These are phyloP conservation scores for Beta macrorhiza DNA, from an alignment of 179 eudicot species.

Conservation along the genomic window DNA sequence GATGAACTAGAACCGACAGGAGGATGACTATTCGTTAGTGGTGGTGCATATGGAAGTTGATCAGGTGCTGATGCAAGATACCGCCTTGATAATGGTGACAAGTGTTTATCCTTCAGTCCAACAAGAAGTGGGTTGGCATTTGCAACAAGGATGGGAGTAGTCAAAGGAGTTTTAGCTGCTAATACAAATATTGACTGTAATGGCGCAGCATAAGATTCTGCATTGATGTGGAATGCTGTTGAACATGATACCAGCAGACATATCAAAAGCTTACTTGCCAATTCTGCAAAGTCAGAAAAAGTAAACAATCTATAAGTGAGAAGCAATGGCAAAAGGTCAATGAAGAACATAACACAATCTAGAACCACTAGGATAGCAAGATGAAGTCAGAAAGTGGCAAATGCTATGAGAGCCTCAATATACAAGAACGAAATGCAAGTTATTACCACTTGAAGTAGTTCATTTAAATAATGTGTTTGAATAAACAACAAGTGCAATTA, in stretches of 20 bases:
- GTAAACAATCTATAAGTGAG: background rate
- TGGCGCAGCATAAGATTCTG: conserved; percentile 17
- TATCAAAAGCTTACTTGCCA: conserved; percentile 35
- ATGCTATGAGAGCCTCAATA: background rate
- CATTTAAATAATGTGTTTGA: background rate
- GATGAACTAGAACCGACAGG: conserved; percentile 48
- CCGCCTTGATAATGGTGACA: conserved; percentile 33
- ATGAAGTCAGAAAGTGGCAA: background rate
- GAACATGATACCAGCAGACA: conserved; percentile 46
- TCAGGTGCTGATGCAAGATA: conserved; percentile 35
- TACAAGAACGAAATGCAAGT: background rate
- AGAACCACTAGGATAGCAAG: background rate
- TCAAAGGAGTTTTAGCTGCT: conserved; percentile 16
- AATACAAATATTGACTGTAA: no score
- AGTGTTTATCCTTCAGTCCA: conserved; percentile 30
- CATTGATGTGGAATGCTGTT: conserved; percentile 30
- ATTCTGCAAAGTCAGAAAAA: conserved; percentile 36
- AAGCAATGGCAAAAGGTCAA: background rate
- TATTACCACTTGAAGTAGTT: background rate
- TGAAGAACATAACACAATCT: background rate
- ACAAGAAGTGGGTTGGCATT: conserved; percentile 28
- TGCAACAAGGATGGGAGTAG: conserved; percentile 28
- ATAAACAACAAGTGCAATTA: background rate
- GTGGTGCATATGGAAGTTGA: conserved; percentile 47
- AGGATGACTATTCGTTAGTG: conserved; percentile 41